Conservation (phyloP, 2,329 filamentous ascomycete species). For the Orbilia quercus region DNA sequence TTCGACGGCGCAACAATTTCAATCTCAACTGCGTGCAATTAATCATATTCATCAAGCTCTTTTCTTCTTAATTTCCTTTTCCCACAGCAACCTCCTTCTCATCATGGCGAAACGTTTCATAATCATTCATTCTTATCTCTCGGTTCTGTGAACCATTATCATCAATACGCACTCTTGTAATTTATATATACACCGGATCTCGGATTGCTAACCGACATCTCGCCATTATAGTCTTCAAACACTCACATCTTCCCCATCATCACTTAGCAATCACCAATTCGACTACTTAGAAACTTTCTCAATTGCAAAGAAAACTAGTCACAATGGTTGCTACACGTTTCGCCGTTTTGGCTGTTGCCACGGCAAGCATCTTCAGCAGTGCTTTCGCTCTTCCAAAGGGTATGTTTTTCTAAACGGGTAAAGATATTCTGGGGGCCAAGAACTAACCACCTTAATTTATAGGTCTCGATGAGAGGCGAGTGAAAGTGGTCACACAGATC, state of each 20-base stretch:
- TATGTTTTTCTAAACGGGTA: slow-evolving; percentile 20
- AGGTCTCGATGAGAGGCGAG: slow-evolving; percentile 12
- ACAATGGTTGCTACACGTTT: slow-evolving; percentile 48
- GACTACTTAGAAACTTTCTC: not conserved
- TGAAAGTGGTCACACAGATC: slow-evolving; percentile 9
- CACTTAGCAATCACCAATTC: not conserved
- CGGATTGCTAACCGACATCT: slow-evolving; percentile 29
- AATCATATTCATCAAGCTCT: not conserved
- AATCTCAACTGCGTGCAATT: not conserved
- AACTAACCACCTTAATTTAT: slow-evolving; percentile 6
- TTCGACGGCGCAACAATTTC: no score
- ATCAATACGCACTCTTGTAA: slow-evolving; percentile 4
- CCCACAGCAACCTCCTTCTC: slow-evolving; percentile 13
- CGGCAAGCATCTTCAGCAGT: slow-evolving; percentile 35
- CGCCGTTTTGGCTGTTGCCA: slow-evolving; percentile 33
- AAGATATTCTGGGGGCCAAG: not conserved
- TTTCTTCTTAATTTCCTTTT: not conserved
- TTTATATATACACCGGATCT: slow-evolving; percentile 3
- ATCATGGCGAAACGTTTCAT: not conserved
- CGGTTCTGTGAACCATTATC: not conserved
- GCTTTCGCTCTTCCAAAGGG: slow-evolving; percentile 36
- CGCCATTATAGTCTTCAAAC: slow-evolving; percentile 17
- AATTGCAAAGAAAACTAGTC: slow-evolving; percentile 1
- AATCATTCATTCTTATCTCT: slow-evolving; percentile 15
- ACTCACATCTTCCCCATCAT: no score